A percentile compares a stretch with the other conserved stretches of the same genome.
Conservation (phyloP, 768 basidiomycete species). For the Amyloporia xantha region DNA sequence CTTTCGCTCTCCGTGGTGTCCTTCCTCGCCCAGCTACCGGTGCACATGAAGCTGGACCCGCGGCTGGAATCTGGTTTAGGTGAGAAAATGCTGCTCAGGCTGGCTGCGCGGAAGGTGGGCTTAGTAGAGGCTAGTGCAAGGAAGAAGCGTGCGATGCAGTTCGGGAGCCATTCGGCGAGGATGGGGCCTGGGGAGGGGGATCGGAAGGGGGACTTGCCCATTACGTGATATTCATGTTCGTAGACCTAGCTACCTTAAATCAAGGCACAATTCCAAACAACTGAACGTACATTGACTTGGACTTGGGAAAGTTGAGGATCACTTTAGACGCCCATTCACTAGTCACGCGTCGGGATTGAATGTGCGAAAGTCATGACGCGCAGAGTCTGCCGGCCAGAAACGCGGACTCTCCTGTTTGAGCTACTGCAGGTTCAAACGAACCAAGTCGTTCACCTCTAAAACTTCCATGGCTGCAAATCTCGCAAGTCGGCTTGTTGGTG, state of each 20-base stretch:
- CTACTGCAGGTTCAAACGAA: no score
- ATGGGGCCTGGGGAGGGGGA: conserved; percentile 60
- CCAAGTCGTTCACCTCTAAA: no score
- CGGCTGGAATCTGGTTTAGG: conserved; percentile 70
- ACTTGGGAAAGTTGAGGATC: background rate
- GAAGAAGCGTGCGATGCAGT: conserved; percentile 96
- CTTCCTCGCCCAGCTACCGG: conserved; percentile 73
- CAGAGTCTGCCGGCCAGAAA: background rate
- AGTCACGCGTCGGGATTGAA: background rate
- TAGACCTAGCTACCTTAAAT: no score
- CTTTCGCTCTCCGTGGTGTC: conserved; percentile 73
- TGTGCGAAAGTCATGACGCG: background rate
- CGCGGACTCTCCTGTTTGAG: background rate
- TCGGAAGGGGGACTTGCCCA: conserved; percentile 41
- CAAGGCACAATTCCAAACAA: background rate
- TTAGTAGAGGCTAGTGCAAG: conserved; percentile 64
- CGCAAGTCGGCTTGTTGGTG: conserved; percentile 45
- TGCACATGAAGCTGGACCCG: conserved; percentile 79
- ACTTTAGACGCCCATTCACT: no score
- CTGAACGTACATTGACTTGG: no score
- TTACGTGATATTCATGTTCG: conserved; percentile 6
- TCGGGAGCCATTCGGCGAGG: conserved; percentile 82
- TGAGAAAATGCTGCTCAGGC: conserved; percentile 81
- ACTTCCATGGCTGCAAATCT: conserved; percentile 18
- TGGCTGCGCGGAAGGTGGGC: conserved; percentile 68